phyloP scores from a whole-genome alignment of 129 eudicot genomes.

The Escallonia rubra region DNA sequence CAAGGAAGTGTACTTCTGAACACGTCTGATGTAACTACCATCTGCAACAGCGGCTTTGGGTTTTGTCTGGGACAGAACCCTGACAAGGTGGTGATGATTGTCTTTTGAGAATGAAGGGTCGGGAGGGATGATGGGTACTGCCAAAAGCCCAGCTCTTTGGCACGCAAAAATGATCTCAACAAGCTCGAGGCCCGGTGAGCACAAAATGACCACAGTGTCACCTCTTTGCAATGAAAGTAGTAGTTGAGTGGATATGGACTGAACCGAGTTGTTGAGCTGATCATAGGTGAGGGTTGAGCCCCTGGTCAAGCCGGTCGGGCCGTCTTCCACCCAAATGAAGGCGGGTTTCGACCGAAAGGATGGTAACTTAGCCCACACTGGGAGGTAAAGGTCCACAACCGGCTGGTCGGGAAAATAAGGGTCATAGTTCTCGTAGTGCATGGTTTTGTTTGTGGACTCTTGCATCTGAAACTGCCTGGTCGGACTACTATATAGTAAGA shows the following conservation, averaged over 20 bases:
- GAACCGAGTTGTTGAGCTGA: slow-evolving; percentile 47
- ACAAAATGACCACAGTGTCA: slow-evolving; percentile 47
- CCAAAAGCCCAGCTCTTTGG: slow-evolving; percentile 62
- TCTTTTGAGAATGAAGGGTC: slow-evolving; percentile 39
- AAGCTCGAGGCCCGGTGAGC: slow-evolving; percentile 65
- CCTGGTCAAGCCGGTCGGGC: slow-evolving; percentile 9
- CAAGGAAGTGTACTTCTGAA: slow-evolving; percentile 20
- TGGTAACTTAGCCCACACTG: slow-evolving; percentile 63
- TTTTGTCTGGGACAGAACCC: slow-evolving; percentile 61
- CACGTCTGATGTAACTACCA: slow-evolving; percentile 24
- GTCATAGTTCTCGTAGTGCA: slow-evolving; percentile 65
- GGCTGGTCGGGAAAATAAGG: slow-evolving; percentile 76
- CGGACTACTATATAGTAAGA: background rate
- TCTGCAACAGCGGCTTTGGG: slow-evolving; percentile 62
- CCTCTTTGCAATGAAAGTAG: slow-evolving; percentile 31
- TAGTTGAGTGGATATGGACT: slow-evolving; percentile 46
- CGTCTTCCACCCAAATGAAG: slow-evolving; percentile 68
- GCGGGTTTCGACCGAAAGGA: slow-evolving; percentile 64
- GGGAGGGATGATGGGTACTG: slow-evolving; percentile 62
- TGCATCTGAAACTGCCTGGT: too few relatives aligned
- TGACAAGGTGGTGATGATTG: slow-evolving; percentile 51
- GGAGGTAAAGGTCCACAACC: slow-evolving; percentile 79
- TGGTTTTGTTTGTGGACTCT: slow-evolving; percentile 12
- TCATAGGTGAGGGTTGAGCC: slow-evolving; percentile 53
- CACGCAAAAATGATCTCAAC: slow-evolving; percentile 60